Conservation (phyloP, 2,329 filamentous ascomycete species). For the Camptophora hylomeconis region DNA sequence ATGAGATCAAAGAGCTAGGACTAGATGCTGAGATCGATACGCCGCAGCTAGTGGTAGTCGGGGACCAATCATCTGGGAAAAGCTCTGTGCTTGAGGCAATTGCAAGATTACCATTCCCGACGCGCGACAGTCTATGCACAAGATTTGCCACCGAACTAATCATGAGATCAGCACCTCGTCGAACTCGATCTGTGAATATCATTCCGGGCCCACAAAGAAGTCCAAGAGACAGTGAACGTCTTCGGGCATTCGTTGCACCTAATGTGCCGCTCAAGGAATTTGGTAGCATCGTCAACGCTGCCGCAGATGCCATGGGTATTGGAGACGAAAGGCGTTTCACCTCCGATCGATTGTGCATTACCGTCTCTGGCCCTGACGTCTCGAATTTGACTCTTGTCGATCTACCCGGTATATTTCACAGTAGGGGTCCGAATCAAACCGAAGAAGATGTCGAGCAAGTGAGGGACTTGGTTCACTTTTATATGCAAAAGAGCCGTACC, state of each 20-base stretch:
- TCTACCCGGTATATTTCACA: constrained; percentile 34
- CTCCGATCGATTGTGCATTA: constrained; percentile 28
- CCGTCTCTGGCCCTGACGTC: constrained; percentile 29
- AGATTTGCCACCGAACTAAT: constrained; percentile 36
- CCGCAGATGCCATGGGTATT: constrained; percentile 18
- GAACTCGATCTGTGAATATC: constrained; percentile 23
- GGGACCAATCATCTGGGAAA: constrained; percentile 29
- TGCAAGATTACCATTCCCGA: constrained; percentile 27
- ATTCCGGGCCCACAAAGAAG: constrained; percentile 23
- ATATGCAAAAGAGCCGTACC: constrained; percentile 28
- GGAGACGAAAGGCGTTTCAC: constrained; percentile 24
- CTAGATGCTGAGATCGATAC: too few species aligned
- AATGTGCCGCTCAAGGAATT: constrained; percentile 15
- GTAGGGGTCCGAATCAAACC: too few species aligned
- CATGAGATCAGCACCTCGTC: constrained; percentile 21
- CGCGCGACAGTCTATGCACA: constrained; percentile 27
- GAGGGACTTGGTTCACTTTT: constrained; percentile 24
- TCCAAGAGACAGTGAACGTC: constrained; percentile 10
- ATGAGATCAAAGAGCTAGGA: too few species aligned
- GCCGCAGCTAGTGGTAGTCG: constrained; percentile 26
- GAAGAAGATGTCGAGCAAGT: constrained; percentile 27
- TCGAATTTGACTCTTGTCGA: constrained; percentile 32
- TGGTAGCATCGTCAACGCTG: constrained; percentile 18
- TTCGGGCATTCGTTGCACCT: constrained; percentile 18
- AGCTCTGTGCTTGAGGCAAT: constrained; percentile 22